Conservation (phyloP, 1,284 basidiomycete genomes). For the Cutaneotrichosporon daszewskae region DNA sequence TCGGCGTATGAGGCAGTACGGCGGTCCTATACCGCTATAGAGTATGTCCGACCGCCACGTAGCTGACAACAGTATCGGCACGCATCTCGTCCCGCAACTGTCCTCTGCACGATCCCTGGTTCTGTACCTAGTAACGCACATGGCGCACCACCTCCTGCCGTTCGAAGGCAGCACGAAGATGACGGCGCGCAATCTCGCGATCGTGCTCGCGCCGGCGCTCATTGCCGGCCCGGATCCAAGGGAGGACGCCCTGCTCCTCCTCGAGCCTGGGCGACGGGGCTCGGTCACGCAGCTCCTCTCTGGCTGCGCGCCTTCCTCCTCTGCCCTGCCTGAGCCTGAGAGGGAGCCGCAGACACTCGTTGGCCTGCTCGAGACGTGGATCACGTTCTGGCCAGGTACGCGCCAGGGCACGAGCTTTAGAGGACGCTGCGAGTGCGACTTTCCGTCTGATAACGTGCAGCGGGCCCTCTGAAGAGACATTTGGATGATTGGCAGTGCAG, state of each 20-base stretch:
- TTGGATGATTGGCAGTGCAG: no score
- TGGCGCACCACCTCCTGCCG: conserved; percentile 22
- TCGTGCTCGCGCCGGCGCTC: conserved; percentile 35
- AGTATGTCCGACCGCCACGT: conserved; percentile 18
- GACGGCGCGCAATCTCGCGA: conserved; percentile 26
- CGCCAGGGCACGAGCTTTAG: neutral
- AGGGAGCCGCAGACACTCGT: conserved; percentile 19
- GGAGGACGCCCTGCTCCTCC: conserved; percentile 34
- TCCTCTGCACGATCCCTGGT: conserved; percentile 9
- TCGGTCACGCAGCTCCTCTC: no score
- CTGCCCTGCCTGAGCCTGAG: no score
- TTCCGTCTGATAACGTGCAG: no score
- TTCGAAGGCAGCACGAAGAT: conserved; percentile 25
- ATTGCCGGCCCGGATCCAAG: conserved; percentile 30
- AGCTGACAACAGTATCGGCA: conserved; percentile 16
- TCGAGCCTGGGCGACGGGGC: no score
- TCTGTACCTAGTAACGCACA: conserved; percentile 19
- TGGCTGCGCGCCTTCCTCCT: no score
- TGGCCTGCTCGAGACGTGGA: conserved; percentile 35
- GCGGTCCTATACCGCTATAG: conserved; percentile 1
- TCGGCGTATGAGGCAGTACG: conserved; percentile 19
- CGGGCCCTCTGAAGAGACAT: no score
- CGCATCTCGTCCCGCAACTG: conserved; percentile 17
- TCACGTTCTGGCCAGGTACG: conserved; percentile 16
- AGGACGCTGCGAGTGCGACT: neutral